A percentile compares a stretch with the other conserved stretches of the same genome.
These are phyloP conservation scores for Epicoccum sorghinum DNA, from an alignment of 2,329 filamentous ascomycete genomes.

Conservation along the genomic window DNA sequence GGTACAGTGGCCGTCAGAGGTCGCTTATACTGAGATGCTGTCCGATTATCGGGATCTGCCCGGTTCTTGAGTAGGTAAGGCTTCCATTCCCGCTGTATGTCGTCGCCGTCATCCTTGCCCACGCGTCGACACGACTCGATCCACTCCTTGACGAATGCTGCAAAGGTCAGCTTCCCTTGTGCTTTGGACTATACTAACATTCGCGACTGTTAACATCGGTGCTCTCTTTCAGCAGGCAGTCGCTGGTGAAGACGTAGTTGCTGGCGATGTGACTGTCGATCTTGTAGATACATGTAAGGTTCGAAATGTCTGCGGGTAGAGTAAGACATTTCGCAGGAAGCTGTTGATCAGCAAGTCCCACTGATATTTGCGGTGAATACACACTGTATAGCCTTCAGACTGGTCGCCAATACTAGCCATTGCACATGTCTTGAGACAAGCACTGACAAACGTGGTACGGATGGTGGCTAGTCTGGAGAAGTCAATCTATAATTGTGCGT, in stretches of 20 bases:
- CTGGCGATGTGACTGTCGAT: constrained; percentile 19
- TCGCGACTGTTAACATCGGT: constrained; percentile 12
- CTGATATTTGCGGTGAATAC: not conserved
- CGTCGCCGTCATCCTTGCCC: constrained; percentile 6
- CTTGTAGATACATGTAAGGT: constrained; percentile 26
- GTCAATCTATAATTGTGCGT: no score
- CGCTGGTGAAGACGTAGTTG: constrained; percentile 17
- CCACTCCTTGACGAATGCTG: constrained; percentile 22
- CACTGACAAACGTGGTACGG: not conserved
- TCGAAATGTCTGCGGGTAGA: constrained; percentile 13
- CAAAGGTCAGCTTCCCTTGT: not conserved
- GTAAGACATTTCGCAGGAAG: not conserved
- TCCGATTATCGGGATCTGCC: not conserved
- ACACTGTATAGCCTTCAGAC: not conserved
- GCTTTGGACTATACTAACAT: constrained; percentile 5
- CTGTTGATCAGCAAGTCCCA: no score
- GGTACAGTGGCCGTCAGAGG: not conserved
- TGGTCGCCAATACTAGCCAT: not conserved
- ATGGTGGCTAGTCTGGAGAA: no score
- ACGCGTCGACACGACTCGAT: constrained; percentile 14
- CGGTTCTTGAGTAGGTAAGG: constrained; percentile 15
- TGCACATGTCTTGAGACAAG: not conserved
- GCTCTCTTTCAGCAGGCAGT: constrained; percentile 23
- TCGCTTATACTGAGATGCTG: not conserved
- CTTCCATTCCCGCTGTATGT: constrained; percentile 21